phyloP scores from a whole-genome alignment of 2,329 filamentous ascomycete genomes.

The Penicillium sp. region DNA sequence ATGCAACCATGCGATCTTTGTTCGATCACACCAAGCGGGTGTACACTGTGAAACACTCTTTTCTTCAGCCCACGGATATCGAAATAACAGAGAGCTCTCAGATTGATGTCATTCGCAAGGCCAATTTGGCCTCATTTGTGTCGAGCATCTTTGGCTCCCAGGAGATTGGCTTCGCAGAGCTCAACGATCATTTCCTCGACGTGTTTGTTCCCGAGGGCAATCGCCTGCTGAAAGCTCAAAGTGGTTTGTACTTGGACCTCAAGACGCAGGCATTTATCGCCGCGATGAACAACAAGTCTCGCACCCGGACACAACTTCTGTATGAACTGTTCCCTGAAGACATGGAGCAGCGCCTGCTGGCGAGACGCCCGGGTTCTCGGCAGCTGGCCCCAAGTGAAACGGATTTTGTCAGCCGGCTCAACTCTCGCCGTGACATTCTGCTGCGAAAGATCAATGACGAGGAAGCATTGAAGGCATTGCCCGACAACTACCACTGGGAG shows the following conservation, averaged over 20 bases:
- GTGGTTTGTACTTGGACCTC: conserved; percentile 60
- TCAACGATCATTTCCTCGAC: conserved; percentile 63
- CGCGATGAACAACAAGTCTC: conserved; percentile 57
- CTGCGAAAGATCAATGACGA: conserved; percentile 54
- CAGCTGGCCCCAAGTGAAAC: conserved; percentile 58
- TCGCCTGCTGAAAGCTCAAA: conserved; percentile 59
- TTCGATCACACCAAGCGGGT: conserved; percentile 64
- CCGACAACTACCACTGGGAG: conserved; percentile 62
- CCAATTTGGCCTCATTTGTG: conserved; percentile 64
- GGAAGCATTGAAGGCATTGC: conserved; percentile 50
- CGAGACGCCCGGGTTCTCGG: conserved; percentile 54
- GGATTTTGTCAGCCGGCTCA: conserved; percentile 58
- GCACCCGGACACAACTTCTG: conserved; percentile 55
- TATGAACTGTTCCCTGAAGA: conserved; percentile 60
- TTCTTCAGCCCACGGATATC: conserved; percentile 55
- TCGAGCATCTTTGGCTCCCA: conserved; percentile 63
- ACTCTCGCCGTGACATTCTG: conserved; percentile 57
- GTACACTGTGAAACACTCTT: conserved; percentile 56
- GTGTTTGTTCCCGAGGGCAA: conserved; percentile 62
- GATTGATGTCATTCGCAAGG: conserved; percentile 60
- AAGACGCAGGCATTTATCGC: conserved; percentile 68
- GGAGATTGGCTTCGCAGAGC: conserved; percentile 62
- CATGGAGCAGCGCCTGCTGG: conserved; percentile 54
- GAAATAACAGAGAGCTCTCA: conserved; percentile 53
- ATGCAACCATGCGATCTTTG: conserved; percentile 59